Evolutionary conservation across 2,329 filamentous ascomycete genomes (phyloP).

Genomic region (Phaeosphaeriaceae sp.): DNA sequence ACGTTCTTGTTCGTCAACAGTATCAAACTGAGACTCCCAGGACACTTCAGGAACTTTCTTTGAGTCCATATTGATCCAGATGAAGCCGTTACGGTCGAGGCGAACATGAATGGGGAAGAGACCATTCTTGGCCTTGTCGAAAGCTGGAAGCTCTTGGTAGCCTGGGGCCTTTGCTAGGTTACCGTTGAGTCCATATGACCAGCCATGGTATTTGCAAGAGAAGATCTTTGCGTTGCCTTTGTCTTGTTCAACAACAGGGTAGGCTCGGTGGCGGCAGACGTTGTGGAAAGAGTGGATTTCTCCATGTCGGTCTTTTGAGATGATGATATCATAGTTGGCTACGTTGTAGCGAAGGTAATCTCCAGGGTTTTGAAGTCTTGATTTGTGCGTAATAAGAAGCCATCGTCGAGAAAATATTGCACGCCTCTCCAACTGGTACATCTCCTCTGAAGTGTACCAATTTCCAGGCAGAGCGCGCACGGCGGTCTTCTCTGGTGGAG

Average conservation of each 20-base stretch:
- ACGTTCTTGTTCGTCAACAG: constrained; percentile 42
- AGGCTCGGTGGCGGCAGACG: constrained; percentile 54
- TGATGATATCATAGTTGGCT: constrained; percentile 51
- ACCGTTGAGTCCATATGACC: constrained; percentile 54
- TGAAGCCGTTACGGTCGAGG: constrained; percentile 41
- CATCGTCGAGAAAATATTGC: constrained; percentile 62
- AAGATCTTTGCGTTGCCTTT: constrained; percentile 49
- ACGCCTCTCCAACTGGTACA: constrained; percentile 57
- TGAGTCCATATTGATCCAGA: constrained; percentile 48
- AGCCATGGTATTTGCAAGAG: constrained; percentile 56
- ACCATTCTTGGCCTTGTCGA: constrained; percentile 49
- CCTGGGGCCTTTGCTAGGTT: constrained; percentile 53
- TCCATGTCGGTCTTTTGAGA: constrained; percentile 48
- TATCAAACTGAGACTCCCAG: constrained; percentile 40
- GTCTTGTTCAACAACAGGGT: constrained; percentile 49
- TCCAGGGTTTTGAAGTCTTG: constrained; percentile 58
- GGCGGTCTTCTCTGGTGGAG: constrained; percentile 30
- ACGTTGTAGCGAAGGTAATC: constrained; percentile 62
- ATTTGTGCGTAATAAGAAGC: constrained; percentile 62
- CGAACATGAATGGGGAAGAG: constrained; percentile 44
- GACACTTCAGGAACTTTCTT: constrained; percentile 37
- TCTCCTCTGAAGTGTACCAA: constrained; percentile 50
- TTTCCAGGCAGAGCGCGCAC: constrained; percentile 51
- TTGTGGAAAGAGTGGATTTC: constrained; percentile 54
- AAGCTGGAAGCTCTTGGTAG: constrained; percentile 49